Conservation (phyloP, 163 green algal species). For the Picocystis sp. region DNA sequence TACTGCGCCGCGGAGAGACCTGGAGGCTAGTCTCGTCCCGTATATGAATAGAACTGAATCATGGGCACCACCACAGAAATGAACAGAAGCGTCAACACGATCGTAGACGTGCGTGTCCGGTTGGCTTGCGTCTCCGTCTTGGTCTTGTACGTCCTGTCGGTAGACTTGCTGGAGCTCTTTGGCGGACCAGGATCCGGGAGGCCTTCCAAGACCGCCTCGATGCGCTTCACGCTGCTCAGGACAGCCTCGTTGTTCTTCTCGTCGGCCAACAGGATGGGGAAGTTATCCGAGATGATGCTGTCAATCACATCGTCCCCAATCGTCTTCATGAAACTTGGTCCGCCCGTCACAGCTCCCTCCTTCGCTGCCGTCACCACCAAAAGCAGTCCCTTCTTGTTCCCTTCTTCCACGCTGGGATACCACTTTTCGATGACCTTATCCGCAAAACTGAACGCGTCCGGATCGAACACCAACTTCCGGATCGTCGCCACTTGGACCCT, state of each 20-base stretch:
- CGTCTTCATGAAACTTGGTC: conserved; percentile 54
- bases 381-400: conserved; percentile 76
- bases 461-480: conserved; percentile 84
- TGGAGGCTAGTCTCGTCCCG: neutral
- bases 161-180: neutral
- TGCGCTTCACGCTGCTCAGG: conserved; percentile 45
- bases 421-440: conserved; percentile 74
- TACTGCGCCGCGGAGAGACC: no score
- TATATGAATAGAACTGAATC: conserved; percentile 57
- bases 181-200: conserved; percentile 41
- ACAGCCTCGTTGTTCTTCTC: conserved; percentile 97
- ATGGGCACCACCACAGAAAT: conserved; percentile 93
- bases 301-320: conserved; percentile 85
- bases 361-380: conserved; percentile 83
- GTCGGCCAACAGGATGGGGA: conserved; percentile 73
- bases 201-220: conserved; percentile 36
- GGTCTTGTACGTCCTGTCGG: conserved; percentile 26
- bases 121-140: conserved; percentile 78
- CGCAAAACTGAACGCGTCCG: conserved; percentile 83
- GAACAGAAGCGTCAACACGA: conserved; percentile 76
- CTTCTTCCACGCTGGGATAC: conserved; percentile 64
- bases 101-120: conserved; percentile 55
- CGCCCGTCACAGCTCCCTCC: conserved; percentile 83
- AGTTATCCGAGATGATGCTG: conserved; percentile 71
- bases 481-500: conserved; percentile 72